phyloP scores from a whole-genome alignment of 176 grass and related monocot species.

The Dendrocalamus sinicus region DNA sequence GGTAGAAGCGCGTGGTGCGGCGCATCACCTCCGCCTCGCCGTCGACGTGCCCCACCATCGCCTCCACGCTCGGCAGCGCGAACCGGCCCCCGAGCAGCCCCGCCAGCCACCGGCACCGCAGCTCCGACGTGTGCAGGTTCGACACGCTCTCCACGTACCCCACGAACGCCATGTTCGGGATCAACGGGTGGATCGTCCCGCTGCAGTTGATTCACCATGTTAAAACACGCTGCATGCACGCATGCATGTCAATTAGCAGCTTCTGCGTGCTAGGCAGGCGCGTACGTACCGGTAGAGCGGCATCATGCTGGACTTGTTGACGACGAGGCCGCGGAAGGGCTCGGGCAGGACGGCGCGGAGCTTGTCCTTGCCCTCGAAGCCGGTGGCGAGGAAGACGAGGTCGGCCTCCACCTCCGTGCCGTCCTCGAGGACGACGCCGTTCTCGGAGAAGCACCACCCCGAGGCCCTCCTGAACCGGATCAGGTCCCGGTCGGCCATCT shows the following conservation, averaged over 20 bases:
- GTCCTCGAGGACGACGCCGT: constrained; percentile 76
- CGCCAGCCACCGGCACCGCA: constrained; percentile 87
- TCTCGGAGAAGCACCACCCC: constrained; percentile 76
- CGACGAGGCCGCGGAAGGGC: constrained; percentile 59
- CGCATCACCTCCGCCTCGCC: constrained; percentile 81
- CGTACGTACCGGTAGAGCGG: constrained; percentile 73
- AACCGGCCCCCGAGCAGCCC: constrained; percentile 68
- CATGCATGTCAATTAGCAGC: not conserved
- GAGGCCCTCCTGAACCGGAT: constrained; percentile 66
- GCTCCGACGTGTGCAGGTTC: constrained; percentile 97
- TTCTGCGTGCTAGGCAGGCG: not conserved
- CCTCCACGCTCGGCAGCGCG: constrained; percentile 58
- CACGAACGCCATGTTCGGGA: constrained; percentile 96
- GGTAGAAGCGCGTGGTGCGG: constrained; percentile 90
- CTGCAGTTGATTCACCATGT: constrained; percentile 14
- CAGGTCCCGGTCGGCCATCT: constrained; percentile 67
- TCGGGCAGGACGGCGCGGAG: constrained; percentile 70
- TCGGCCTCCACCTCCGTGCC: constrained; percentile 78
- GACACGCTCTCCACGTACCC: constrained; percentile 99
- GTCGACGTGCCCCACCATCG: constrained; percentile 63
- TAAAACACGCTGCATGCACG: not conserved
- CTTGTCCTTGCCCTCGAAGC: constrained; percentile 96
- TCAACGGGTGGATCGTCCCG: constrained; percentile 89
- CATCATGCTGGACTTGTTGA: constrained; percentile 75
- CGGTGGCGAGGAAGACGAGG: constrained; percentile 92